Evolutionary conservation across 164 flowering plant species (phyloP).

Genomic region (Pachysandra terminalis): DNA sequence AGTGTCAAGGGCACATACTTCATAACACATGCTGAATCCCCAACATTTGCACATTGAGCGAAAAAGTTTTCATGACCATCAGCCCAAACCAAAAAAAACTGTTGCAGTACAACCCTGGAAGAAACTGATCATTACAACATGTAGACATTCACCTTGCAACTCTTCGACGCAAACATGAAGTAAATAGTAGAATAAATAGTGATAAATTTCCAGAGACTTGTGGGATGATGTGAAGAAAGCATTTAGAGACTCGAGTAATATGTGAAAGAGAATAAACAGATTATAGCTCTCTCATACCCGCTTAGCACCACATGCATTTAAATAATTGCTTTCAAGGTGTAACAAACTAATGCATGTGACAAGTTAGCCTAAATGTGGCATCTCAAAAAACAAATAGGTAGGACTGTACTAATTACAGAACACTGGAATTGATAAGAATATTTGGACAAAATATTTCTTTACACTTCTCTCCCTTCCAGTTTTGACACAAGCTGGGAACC

Average conservation of each 20-base stretch:
- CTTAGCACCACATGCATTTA: no score
- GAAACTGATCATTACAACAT: conserved; percentile 6
- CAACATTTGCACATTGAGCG: conserved; percentile 96
- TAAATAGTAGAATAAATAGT: background rate
- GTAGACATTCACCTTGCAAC: background rate
- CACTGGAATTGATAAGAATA: no score
- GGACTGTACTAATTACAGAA: no score
- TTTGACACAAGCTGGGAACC: no score
- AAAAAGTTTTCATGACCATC: conserved; percentile 55
- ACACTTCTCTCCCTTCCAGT: no score
- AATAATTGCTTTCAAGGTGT: no score
- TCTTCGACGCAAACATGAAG: background rate
- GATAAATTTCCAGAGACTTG: background rate
- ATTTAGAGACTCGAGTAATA: background rate
- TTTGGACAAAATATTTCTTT: no score
- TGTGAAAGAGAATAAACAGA: background rate
- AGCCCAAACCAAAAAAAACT: conserved; percentile 85
- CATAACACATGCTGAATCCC: conserved; percentile 86
- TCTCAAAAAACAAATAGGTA: no score
- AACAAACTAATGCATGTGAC: no score
- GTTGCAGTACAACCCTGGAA: conserved; percentile 99
- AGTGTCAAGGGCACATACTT: conserved; percentile 53
- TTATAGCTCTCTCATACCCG: no score
- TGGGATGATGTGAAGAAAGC: conserved; percentile 1
- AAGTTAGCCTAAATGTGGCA: no score